Conservation (phyloP, 805 yeast genomes). For the Kuraishia borneana region DNA sequence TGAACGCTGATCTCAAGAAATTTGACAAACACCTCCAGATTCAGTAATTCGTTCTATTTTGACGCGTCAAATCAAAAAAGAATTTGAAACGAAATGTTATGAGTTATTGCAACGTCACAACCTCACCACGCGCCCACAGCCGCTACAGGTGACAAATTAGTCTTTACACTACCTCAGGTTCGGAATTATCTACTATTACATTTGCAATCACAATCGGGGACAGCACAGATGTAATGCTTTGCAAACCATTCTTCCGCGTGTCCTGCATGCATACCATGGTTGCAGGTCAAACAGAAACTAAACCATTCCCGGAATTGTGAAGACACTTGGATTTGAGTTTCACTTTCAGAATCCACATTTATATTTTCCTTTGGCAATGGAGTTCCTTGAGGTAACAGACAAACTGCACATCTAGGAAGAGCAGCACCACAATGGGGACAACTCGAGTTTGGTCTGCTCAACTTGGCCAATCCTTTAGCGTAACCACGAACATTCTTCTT, state of each 20-base stretch:
- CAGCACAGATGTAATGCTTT: constrained; percentile 82
- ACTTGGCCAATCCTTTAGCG: constrained; percentile 3
- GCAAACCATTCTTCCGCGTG: constrained; percentile 97
- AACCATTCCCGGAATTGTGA: constrained; percentile 68
- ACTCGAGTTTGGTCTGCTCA: constrained; percentile 6
- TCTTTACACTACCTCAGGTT: not conserved
- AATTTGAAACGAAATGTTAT: too few relatives aligned
- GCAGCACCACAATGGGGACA: constrained; percentile 87
- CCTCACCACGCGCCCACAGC: too few relatives aligned
- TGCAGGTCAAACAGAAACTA: constrained; percentile 82
- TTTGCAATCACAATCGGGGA: constrained; percentile 81
- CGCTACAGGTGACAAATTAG: not conserved
- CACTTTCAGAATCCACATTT: constrained; percentile 2
- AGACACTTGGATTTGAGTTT: constrained; percentile 15
- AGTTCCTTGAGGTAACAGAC: constrained; percentile 69
- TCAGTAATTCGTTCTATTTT: too few relatives aligned
- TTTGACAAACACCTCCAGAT: not conserved
- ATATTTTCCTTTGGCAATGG: constrained; percentile 35
- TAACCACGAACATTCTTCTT: constrained; percentile 2
- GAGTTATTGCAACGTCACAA: too few relatives aligned
- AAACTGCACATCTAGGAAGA: constrained; percentile 84
- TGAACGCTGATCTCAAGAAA: not conserved
- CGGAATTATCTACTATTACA: constrained; percentile 46
- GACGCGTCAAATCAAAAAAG: too few relatives aligned
- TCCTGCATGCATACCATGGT: constrained; percentile 89